Base-by-base conservation (phyloP, 257 asterid genomes). In the Gentiana dahurica region DNA sequence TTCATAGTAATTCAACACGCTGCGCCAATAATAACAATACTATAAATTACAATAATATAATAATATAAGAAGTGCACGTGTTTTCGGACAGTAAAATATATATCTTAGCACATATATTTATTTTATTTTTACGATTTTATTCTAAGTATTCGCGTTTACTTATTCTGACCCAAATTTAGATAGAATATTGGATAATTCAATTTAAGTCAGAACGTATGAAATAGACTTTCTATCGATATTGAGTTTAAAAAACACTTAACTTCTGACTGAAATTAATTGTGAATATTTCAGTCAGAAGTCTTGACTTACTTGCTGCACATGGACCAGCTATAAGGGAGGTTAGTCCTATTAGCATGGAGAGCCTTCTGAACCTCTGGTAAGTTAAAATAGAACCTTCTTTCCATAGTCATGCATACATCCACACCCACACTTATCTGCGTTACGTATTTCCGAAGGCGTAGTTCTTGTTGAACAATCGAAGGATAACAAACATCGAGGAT, bases 281-380 rank as follows among this genome's bases (percentile, higher is more conserved):
- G 45, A 33, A 12, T 45, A n/a, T 3, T 8, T 4, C 43, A 32
- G 9, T 49, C 12, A 15, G 5, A 41, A 41, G 36, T 37, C 12
- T 8, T 37, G 8, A 64, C 66, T 43, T 15, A 88, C 96, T 68
- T 66, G 82, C 89, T 86, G 78, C 97, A 89, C 63, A 80, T 61
- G 49, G 63, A 35, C 97, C 97, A 89, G n/a, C 41, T 12, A 4
- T 65, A 64, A 6, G 82, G 94, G 59, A 89, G 76, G 46, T 67
- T 59, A 4, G 87, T 90, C 3, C 86, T 77, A 49, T 73, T 73
- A 51, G 94, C 89, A 58, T 86, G 97, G 51, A 89, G 78, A 53
- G 97, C 97, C 55, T 69, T 67, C 65, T 83, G 90, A 70, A 89
- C 97, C 24, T 89, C 87, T 32, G 77, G 71, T 44, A 87, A 79